Base-by-base conservation (phyloP, 192 early-diverging fungal species). In the Dissophora ornata region DNA sequence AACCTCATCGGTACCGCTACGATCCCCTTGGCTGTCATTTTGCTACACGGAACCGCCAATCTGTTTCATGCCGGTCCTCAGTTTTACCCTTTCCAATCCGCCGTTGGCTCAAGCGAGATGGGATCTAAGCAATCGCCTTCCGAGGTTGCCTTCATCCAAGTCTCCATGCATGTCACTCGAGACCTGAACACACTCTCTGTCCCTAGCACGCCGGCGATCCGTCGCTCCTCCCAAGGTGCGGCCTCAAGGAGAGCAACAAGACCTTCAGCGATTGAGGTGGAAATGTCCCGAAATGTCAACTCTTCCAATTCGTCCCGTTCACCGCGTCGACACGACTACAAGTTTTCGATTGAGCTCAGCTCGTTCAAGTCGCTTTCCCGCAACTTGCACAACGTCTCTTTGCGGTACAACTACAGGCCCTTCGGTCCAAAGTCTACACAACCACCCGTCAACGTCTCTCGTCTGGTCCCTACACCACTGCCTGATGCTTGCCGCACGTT, bases 1-100 rank as follows among this genome's bases (percentile, higher is more conserved):
- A 65, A 82, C 42, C 65, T 79, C 22, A 79, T 82, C 36, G 81
- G 70, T 22, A 79, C 69, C n/a, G 67, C 81, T 25, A 79, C 71
- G 5, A 79, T 82, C 54, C 81, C 81, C 6, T 49, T 82, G 32
- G 79, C 77, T 13, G 73, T 67, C 38, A 77, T 77, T 34, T 42
- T 77, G 11, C 40, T 77, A 6, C 73, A 77, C 36, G 73, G 73
- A 26, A 77, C 73, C 28, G 73, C 73, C 22, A 77, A 77, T 33
- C 29, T 77, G 36, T 77, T 77, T 53, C 73, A 77, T 47, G 73
- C 73, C 18, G 59, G 73, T 29, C 64, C 73, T 15, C 57, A 77
- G 58, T 77, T 52, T 19, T 77, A 77, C 41, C 58, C 73, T 15
- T 62, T 77, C 58, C 26, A 67, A 30, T 34, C 73, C 11, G 51